Percentiles rank a stretch among this genome's conserved stretches.
Evolutionary conservation across 208 protist species (phyloP).

Genomic region (Trypanosoma caninum): DNA sequence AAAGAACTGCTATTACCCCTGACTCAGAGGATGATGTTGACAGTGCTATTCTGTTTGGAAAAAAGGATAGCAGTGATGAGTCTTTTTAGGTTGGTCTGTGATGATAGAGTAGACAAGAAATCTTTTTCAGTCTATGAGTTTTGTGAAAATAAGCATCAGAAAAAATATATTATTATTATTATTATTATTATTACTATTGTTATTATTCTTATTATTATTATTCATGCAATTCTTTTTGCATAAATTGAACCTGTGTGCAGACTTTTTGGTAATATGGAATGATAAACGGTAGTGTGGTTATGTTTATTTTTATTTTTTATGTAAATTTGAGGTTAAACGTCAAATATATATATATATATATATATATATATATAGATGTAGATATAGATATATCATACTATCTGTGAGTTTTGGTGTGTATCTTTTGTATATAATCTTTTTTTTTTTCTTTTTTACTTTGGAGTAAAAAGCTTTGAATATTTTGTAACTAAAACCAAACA

Average conservation of each 20-base stretch:
- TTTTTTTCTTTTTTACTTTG: no score
- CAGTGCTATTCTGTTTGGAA: conserved; percentile 24
- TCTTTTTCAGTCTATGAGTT: neutral
- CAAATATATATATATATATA: conserved; percentile 15
- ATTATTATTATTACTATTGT: neutral
- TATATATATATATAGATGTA: neutral
- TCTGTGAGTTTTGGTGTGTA: neutral
- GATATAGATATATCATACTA: neutral
- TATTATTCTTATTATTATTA: neutral
- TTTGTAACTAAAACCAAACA: no score
- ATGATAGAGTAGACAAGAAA: neutral
- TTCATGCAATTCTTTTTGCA: neutral
- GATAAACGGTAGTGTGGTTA: neutral
- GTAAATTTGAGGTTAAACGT: no score
- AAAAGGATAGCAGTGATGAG: conserved; percentile 18
- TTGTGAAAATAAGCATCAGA: neutral
- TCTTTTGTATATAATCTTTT: no score
- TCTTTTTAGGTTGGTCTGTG: conserved; percentile 13
- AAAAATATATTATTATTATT: neutral
- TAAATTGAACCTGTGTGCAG: neutral
- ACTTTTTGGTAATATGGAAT: no score
- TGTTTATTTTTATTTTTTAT: neutral
- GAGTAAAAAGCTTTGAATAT: no score
- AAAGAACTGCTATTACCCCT: neutral
- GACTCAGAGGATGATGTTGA: conserved; percentile 22